phyloP scores from a whole-genome alignment of 2,329 filamentous ascomycete genomes.

The Colletotrichum sp. region DNA sequence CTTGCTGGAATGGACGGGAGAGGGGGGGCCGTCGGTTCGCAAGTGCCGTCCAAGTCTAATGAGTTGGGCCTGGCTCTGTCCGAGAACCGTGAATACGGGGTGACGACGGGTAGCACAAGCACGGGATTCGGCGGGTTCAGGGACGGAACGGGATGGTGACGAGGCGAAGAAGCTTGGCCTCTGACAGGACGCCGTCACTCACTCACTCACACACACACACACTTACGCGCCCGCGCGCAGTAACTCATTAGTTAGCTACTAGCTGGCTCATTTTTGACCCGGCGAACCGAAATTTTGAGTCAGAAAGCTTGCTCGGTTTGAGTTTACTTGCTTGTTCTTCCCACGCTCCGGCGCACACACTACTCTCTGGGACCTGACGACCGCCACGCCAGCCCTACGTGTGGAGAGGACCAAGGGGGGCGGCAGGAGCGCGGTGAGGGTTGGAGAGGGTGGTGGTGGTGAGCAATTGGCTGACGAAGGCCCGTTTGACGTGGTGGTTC shows the following conservation, averaged over 20 bases:
- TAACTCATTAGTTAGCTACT: background rate
- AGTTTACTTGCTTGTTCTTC: conserved; percentile 11
- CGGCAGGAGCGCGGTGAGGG: background rate
- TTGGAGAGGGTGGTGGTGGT: background rate
- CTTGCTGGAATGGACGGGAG: background rate
- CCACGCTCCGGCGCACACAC: background rate
- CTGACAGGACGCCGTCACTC: background rate
- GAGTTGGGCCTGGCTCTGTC: background rate
- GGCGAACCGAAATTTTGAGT: conserved; percentile 1
- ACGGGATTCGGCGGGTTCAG: background rate
- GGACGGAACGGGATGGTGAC: background rate
- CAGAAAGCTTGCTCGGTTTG: conserved; percentile 18
- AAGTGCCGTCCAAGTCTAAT: background rate
- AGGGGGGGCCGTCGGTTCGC: background rate
- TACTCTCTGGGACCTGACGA: background rate
- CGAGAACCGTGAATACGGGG: background rate
- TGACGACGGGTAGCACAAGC: background rate
- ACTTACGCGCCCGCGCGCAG: background rate
- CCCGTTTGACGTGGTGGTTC: conserved; percentile 1
- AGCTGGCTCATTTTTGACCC: background rate
- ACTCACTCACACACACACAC: background rate
- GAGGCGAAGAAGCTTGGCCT: background rate
- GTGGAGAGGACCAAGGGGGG: background rate
- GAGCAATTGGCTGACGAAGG: conserved; percentile 14
- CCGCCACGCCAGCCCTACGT: conserved; percentile 17